Base-by-base conservation (phyloP, 768 basidiomycete species). In the Obba rivulosa region DNA sequence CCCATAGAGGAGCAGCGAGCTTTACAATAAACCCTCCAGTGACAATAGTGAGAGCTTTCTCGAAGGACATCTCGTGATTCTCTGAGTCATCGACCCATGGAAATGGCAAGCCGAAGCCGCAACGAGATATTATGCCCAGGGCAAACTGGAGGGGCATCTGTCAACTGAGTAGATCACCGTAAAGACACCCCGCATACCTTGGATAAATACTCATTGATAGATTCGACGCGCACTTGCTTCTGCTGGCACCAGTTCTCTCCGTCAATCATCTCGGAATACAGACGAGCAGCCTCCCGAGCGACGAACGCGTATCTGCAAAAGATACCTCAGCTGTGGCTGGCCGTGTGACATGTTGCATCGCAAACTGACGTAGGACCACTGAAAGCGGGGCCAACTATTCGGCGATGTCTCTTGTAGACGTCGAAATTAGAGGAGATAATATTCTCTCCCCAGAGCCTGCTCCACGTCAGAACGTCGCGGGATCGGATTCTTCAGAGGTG, bases 361-460 rank as follows among this genome's bases (percentile, higher is more conserved):
- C 14, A 31, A 13, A 43, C 48, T 4, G 10, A 49, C 42, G 24
- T 37, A 3, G 31, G 16, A 21, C 41, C 37, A 17, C 38, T 40
- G 28, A 49, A 49, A 16, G 48, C 48, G 17, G 48, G 48, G 9
- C 41, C 48, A 10, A 43, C 48, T 5, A 49, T 41, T n/a, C 37
- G 14, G 2, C 48, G 28, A 22, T 49, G 48, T 16, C 28, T 20
- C 37, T 49, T 49, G 21, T 38, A 49, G 17, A 34, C 41, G 13
- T 49, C 48, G 34, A 24, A 17, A 17, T 49, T 43, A 8, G 48
- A 24, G 4, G 48, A 9, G 2, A 49, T 17, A n/a, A 49, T 34
- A 28, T 41, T 49, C 3, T 49, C 48, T 3, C 48, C 48, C 48
- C 48, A 49, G 17, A 49, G 37, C n/a, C 48, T 49, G 11, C 7